Percentiles rank a stretch among this genome's conserved stretches.
These are phyloP conservation scores for Penicillium paxilli DNA, from an alignment of 495 filamentous ascomycete species.

Conservation along the genomic window DNA sequence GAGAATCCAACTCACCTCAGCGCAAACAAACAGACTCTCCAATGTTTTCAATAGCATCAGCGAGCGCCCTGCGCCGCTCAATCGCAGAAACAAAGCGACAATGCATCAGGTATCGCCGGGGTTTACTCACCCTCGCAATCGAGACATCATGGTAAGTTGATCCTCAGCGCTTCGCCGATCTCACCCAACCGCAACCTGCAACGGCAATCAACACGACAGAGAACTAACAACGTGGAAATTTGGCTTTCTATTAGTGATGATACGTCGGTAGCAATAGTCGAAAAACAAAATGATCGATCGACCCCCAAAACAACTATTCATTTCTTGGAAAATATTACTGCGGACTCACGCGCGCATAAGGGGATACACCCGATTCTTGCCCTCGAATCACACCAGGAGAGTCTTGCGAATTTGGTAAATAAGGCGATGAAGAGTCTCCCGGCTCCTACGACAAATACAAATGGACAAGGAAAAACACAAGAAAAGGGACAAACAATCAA, in stretches of 20 bases:
- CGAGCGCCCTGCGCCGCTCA: constrained; percentile 23
- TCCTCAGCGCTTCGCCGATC: not conserved
- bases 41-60: constrained; percentile 31
- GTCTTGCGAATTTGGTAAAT: constrained; percentile 64
- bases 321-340: constrained; percentile 82
- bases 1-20: not conserved
- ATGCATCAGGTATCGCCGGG: constrained; percentile 25
- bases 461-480: constrained; percentile 11
- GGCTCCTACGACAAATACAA: too few species aligned
- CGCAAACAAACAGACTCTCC: not conserved
- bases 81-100: constrained; percentile 8
- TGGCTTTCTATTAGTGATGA: constrained; percentile 69
- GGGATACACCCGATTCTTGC: constrained; percentile 80
- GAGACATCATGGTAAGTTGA: constrained; percentile 85
- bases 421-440: constrained; percentile 62
- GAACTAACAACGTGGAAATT: too few species aligned
- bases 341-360: constrained; percentile 65
- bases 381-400: constrained; percentile 68
- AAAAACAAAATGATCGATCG: constrained; percentile 43
- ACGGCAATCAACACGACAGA: too few species aligned
- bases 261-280: constrained; percentile 84
- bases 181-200: too few species aligned
- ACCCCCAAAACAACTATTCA: constrained; percentile 54
- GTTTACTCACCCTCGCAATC: constrained; percentile 77
- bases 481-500: constrained; percentile 12